phyloP scores from a whole-genome alignment of 495 filamentous ascomycete genomes.

The Corynascus novoguineensis region DNA sequence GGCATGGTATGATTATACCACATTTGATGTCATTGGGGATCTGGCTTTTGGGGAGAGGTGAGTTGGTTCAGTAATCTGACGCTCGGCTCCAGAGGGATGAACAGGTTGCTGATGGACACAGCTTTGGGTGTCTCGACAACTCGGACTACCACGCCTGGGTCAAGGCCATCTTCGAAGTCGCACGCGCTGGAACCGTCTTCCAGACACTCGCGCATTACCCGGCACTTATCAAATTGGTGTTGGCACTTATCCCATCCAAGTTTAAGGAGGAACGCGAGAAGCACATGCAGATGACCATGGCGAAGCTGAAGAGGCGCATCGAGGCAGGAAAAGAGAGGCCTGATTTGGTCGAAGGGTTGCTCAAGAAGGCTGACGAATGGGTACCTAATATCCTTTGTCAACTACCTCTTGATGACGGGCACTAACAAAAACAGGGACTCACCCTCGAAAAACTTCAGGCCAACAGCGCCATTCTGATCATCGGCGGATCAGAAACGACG shows the following conservation, averaged over 20 bases:
- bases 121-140: conserved; percentile 49
- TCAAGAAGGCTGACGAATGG: conserved; percentile 44
- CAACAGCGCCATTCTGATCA: conserved; percentile 42
- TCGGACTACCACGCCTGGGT: conserved; percentile 53
- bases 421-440: conserved; percentile 28
- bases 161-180: conserved; percentile 40
- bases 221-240: conserved; percentile 23
- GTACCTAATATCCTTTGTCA: conserved; percentile 16
- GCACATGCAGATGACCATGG: conserved; percentile 33
- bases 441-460: conserved; percentile 35
- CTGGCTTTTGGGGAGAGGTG: conserved; percentile 51
- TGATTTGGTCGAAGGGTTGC: conserved; percentile 47
- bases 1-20: conserved; percentile 54
- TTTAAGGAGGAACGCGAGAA: conserved; percentile 30
- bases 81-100: not conserved
- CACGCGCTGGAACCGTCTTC: conserved; percentile 33
- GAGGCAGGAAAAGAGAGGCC: conserved; percentile 34
- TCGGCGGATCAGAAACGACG: conserved; percentile 58
- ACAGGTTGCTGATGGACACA: conserved; percentile 11
- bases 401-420: not conserved
- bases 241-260: conserved; percentile 22
- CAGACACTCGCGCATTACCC: conserved; percentile 30
- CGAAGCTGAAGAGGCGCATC: conserved; percentile 41
- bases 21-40: conserved; percentile 60
- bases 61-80: not conserved